A percentile compares a stretch with the other conserved stretches of the same genome.
Evolutionary conservation across 768 basidiomycete genomes (phyloP).

Genomic region (Lentinula detonsa): DNA sequence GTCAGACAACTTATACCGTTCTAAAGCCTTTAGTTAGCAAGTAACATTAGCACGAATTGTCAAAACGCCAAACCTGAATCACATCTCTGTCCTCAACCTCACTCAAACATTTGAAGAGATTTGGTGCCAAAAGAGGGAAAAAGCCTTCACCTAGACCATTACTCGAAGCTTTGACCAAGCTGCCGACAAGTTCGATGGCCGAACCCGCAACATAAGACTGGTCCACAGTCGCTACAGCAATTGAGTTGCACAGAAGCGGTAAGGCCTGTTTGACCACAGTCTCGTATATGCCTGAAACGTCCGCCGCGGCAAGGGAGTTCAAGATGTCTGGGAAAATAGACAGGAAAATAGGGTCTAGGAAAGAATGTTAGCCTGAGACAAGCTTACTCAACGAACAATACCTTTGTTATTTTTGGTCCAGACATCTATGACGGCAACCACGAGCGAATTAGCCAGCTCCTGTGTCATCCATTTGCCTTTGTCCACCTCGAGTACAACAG

Average conservation of each 20-base stretch:
- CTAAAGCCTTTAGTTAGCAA: conserved; percentile 30
- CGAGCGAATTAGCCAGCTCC: conserved; percentile 62
- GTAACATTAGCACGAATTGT: background rate
- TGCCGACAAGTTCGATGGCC: conserved; percentile 76
- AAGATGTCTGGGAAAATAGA: conserved; percentile 83
- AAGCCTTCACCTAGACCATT: conserved; percentile 74
- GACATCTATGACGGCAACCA: conserved; percentile 64
- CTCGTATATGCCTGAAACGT: conserved; percentile 57
- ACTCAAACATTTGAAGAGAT: conserved; percentile 63
- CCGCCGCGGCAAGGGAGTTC: conserved; percentile 57
- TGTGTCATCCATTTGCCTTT: conserved; percentile 66
- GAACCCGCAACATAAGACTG: conserved; percentile 76
- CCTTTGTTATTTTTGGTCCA: conserved; percentile 89
- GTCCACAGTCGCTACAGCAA: conserved; percentile 47
- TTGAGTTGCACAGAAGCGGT: conserved; percentile 63
- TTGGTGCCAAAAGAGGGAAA: conserved; percentile 68
- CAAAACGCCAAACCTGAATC: conserved; percentile 48
- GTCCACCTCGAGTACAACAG: conserved; percentile 71
- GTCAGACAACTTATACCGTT: conserved; percentile 82
- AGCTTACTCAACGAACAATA: conserved; percentile 16
- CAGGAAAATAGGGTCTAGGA: conserved; percentile 76
- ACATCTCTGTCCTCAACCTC: conserved; percentile 83
- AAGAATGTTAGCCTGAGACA: background rate
- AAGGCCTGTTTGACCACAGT: conserved; percentile 68
- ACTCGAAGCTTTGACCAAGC: conserved; percentile 55